phyloP scores from a whole-genome alignment of 2,329 filamentous ascomycete species.

The Lojkania enalia region DNA sequence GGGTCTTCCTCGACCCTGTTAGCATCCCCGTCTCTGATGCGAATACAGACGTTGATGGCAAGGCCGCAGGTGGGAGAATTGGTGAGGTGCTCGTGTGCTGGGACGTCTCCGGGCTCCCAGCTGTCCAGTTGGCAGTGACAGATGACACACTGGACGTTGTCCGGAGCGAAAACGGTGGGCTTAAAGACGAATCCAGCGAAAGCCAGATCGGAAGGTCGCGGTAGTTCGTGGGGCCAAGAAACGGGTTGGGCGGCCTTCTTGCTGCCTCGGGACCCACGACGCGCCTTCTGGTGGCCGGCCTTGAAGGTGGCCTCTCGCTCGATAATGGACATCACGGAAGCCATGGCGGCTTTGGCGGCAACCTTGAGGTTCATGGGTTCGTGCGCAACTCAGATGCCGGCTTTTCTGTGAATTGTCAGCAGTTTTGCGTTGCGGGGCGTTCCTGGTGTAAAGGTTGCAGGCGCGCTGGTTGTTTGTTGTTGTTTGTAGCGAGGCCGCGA shows the following conservation, averaged over 20 bases:
- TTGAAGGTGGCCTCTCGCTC: conserved; percentile 82
- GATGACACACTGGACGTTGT: conserved; percentile 89
- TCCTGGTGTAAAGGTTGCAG: no score
- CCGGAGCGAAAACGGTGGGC: conserved; percentile 72
- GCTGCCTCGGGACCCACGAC: conserved; percentile 68
- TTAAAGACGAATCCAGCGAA: conserved; percentile 89
- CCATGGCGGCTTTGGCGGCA: no score
- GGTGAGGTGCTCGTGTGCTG: conserved; percentile 80
- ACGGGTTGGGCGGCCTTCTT: conserved; percentile 52
- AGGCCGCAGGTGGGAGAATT: conserved; percentile 84
- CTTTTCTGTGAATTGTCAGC: no score
- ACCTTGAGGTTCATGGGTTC: no score
- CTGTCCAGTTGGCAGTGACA: conserved; percentile 84
- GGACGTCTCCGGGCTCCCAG: conserved; percentile 87
- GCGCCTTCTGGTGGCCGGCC: conserved; percentile 66
- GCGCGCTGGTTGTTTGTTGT: no score
- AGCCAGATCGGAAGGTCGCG: conserved; percentile 74
- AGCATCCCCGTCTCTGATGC: conserved; percentile 62
- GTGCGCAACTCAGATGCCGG: no score
- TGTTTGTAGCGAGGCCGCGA: no score
- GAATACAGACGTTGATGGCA: conserved; percentile 67
- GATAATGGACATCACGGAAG: no score
- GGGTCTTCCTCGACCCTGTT: conserved; percentile 74
- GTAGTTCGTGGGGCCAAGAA: conserved; percentile 76
- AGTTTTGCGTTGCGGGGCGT: no score